phyloP scores from a whole-genome alignment of 2,329 filamentous ascomycete species.

The Aspergillus pseudoviridinutans region DNA sequence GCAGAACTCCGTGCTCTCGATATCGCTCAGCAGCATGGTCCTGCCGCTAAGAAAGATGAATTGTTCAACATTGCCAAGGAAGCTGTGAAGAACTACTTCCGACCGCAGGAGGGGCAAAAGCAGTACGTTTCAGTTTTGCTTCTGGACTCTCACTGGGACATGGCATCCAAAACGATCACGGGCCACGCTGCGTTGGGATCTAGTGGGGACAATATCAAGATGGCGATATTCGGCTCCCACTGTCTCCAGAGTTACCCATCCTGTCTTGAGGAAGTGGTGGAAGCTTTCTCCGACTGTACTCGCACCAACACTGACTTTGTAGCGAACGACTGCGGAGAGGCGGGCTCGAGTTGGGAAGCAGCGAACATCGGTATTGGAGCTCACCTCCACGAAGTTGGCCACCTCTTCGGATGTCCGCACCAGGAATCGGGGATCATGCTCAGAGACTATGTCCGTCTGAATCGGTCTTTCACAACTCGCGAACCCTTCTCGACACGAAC shows the following conservation, averaged over 20 bases:
- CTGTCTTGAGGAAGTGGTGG: slow-evolving; percentile 82
- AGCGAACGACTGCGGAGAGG: slow-evolving; percentile 81
- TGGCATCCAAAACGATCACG: slow-evolving; percentile 61
- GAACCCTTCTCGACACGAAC: slow-evolving; percentile 87
- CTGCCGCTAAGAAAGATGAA: slow-evolving; percentile 66
- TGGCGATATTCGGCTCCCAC: slow-evolving; percentile 91
- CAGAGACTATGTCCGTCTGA: slow-evolving; percentile 78
- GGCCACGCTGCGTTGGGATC: slow-evolving; percentile 85
- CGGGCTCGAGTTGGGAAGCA: slow-evolving; percentile 91
- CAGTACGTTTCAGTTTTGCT: slow-evolving; percentile 84
- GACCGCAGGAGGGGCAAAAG: slow-evolving; percentile 69
- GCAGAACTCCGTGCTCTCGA: slow-evolving; percentile 77
- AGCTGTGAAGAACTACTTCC: slow-evolving; percentile 74
- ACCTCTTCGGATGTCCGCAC: slow-evolving; percentile 84
- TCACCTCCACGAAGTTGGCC: slow-evolving; percentile 86
- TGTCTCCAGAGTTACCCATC: slow-evolving; percentile 87
- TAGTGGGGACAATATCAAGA: slow-evolving; percentile 64
- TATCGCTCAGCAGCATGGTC: slow-evolving; percentile 70
- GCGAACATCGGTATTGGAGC: slow-evolving; percentile 91
- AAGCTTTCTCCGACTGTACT: slow-evolving; percentile 86
- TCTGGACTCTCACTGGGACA: slow-evolving; percentile 87
- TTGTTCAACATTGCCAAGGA: slow-evolving; percentile 74
- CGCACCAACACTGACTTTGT: slow-evolving; percentile 76
- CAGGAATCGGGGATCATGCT: slow-evolving; percentile 91
- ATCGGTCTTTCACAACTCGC: slow-evolving; percentile 73